Conservation (phyloP, 768 basidiomycete genomes). For the Lactarius evosmus region DNA sequence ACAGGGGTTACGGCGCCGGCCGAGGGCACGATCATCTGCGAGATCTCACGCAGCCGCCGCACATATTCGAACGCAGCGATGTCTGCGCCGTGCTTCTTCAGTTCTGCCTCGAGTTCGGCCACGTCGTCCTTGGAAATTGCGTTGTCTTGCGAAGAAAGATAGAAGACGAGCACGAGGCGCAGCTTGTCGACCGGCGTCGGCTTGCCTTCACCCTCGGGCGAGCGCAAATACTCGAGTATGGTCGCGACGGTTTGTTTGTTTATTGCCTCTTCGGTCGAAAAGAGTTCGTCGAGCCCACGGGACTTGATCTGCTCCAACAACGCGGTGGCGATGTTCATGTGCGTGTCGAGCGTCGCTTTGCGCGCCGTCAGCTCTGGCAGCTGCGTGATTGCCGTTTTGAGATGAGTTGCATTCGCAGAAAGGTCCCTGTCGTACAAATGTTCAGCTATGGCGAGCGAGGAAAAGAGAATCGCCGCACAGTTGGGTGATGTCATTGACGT, state of each 20-base stretch:
- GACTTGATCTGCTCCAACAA: constrained; percentile 93
- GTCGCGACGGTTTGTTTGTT: constrained; percentile 79
- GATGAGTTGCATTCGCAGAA: constrained; percentile 86
- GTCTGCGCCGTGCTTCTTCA: constrained; percentile 80
- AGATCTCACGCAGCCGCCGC: constrained; percentile 85
- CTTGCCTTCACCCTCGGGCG: constrained; percentile 57
- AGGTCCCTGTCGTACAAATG: constrained; percentile 57
- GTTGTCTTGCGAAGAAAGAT: constrained; percentile 81
- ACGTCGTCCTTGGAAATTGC: constrained; percentile 85
- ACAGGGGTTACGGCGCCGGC: constrained; percentile 63
- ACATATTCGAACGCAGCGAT: constrained; percentile 88
- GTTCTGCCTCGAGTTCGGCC: constrained; percentile 79
- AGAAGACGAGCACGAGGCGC: constrained; percentile 92
- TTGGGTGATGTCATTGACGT: constrained; percentile 92
- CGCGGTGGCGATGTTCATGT: constrained; percentile 99
- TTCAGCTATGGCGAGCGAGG: neutral
- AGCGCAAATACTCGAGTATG: constrained; percentile 85
- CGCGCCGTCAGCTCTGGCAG: constrained; percentile 95
- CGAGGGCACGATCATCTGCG: constrained; percentile 80
- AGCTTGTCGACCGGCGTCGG: constrained; percentile 83
- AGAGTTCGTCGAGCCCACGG: constrained; percentile 93
- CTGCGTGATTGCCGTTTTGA: constrained; percentile 96
- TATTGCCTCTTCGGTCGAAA: constrained; percentile 91
- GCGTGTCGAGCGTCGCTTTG: constrained; percentile 94
- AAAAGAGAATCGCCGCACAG: constrained; percentile 52